These are phyloP conservation scores for Phlebopus sp. DNA, from an alignment of 1,284 basidiomycete species.

Conservation along the genomic window DNA sequence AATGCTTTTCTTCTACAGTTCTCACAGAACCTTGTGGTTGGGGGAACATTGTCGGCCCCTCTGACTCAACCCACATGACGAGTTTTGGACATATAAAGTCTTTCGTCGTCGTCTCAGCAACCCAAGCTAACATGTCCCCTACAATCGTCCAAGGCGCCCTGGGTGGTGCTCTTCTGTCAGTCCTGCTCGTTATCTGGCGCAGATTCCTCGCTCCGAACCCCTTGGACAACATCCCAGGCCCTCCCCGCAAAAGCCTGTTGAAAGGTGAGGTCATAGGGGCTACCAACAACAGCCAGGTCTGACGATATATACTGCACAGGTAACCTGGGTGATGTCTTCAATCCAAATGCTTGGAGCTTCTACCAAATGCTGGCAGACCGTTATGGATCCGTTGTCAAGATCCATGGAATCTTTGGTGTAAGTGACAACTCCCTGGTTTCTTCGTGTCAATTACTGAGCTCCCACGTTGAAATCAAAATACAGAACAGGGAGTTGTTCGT, in stretches of 20 bases:
- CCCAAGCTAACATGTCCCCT: neutral
- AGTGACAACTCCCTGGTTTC: neutral
- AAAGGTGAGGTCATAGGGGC: conserved; percentile 6
- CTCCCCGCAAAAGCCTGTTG: conserved; percentile 16
- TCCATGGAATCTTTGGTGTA: conserved; percentile 25
- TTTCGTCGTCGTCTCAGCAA: no score
- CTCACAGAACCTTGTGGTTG: no score
- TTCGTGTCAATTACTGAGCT: no score
- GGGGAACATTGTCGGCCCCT: no score
- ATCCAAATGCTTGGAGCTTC: conserved; percentile 22
- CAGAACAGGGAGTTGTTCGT: conserved; percentile 35
- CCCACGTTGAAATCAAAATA: neutral
- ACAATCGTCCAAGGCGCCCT: neutral
- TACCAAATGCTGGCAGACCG: conserved; percentile 13
- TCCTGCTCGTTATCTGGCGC: neutral
- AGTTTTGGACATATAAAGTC: no score
- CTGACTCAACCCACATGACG: no score
- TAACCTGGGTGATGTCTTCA: conserved; percentile 11
- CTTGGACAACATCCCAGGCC: conserved; percentile 26
- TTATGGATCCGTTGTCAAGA: conserved; percentile 17
- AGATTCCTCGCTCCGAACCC: conserved; percentile 6
- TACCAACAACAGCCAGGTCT: neutral
- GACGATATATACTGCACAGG: conserved; percentile 2
- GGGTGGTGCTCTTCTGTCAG: neutral
- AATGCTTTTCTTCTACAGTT: no score